phyloP scores from a whole-genome alignment of 2,329 filamentous ascomycete genomes.

The Talaromyces sp. region DNA sequence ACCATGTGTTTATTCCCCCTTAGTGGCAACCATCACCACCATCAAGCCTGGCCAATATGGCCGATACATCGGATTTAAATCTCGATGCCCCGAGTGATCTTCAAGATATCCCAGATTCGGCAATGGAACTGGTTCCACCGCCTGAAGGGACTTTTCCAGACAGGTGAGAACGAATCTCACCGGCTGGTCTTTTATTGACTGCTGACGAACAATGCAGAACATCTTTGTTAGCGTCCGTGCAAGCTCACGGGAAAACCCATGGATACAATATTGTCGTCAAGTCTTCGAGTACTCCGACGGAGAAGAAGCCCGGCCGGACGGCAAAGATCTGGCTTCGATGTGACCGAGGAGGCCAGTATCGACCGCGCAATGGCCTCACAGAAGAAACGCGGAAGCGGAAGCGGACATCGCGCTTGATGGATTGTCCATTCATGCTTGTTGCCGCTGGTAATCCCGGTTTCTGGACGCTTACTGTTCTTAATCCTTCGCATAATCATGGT shows the following conservation, averaged over 20 bases:
- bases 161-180: constrained; percentile 22
- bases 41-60: constrained; percentile 25
- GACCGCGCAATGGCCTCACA: constrained; percentile 39
- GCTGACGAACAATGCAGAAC: constrained; percentile 17
- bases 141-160: constrained; percentile 41
- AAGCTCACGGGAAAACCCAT: constrained; percentile 37
- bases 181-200: background rate
- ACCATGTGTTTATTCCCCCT: background rate
- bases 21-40: background rate
- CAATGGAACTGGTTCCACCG: constrained; percentile 36
- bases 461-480: constrained; percentile 38
- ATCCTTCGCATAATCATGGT: constrained; percentile 38
- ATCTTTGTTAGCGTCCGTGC: constrained; percentile 34
- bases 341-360: constrained; percentile 40
- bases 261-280: constrained; percentile 42
- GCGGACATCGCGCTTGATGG: constrained; percentile 38
- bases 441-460: constrained; percentile 39
- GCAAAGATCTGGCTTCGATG: constrained; percentile 41
- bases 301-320: constrained; percentile 39
- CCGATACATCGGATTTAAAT: constrained; percentile 37
- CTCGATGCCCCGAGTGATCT: constrained; percentile 41
- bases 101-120: constrained; percentile 39
- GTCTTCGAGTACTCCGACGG: constrained; percentile 40
- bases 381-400: constrained; percentile 40
- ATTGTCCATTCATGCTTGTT: constrained; percentile 41